Percentiles rank a stretch among this genome's conserved stretches.
Conservation (phyloP, 208 protist species). For the Wallacemonas sp. region DNA sequence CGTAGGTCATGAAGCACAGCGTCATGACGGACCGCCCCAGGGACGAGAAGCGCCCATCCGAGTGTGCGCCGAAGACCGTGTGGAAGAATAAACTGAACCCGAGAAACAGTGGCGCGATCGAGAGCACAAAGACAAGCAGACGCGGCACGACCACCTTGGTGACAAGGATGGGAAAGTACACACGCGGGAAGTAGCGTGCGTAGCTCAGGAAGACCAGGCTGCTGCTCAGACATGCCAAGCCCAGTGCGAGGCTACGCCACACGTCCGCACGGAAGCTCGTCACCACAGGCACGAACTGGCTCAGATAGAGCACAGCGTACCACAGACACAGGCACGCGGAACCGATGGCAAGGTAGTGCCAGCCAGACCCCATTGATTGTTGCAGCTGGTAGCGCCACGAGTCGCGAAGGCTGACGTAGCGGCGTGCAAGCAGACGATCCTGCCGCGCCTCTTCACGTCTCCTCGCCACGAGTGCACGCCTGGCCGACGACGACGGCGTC, state of each 20-base stretch:
- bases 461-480: background rate
- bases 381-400: conserved; percentile 43
- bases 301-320: conserved; percentile 26
- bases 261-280: conserved; percentile 18
- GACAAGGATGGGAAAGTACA: conserved; percentile 47
- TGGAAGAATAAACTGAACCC: conserved; percentile 48
- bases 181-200: conserved; percentile 45
- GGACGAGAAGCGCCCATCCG: conserved; percentile 29
- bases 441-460: background rate
- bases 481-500: background rate
- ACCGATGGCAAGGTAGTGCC: conserved; percentile 35
- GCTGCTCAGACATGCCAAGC: conserved; percentile 30
- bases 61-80: conserved; percentile 54
- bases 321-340: conserved; percentile 21
- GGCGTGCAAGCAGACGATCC: conserved; percentile 30
- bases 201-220: conserved; percentile 45
- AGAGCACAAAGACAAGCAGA: conserved; percentile 37
- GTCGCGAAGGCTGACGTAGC: conserved; percentile 40
- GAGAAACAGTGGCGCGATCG: conserved; percentile 43
- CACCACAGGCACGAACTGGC: conserved; percentile 16
- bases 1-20: conserved; percentile 57
- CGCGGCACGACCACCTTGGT: conserved; percentile 36
- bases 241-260: conserved; percentile 32
- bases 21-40: conserved; percentile 37
- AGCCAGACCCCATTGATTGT: conserved; percentile 32